Conservation (phyloP, 148 eudicot genomes). For the Nepenthes gracilis region DNA sequence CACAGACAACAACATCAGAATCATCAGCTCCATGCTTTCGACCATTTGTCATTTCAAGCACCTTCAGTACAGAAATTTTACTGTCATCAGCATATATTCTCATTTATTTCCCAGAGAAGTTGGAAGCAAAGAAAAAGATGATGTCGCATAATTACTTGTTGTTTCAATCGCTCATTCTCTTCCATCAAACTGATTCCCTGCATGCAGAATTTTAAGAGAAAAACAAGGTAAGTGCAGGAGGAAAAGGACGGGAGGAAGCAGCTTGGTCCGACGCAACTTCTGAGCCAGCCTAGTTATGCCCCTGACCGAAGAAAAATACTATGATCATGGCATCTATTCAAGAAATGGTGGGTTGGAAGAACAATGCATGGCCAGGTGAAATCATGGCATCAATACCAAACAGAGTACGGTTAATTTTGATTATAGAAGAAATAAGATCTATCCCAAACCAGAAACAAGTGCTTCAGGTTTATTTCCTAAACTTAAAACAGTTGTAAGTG, state of each 20-base stretch:
- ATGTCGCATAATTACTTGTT: slow-evolving; percentile 34
- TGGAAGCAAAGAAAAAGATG: neutral
- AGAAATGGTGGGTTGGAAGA: too few relatives aligned
- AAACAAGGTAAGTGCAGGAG: neutral
- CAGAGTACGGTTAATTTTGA: too few relatives aligned
- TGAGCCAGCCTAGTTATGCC: neutral
- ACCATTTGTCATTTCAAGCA: slow-evolving; percentile 28
- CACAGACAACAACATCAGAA: slow-evolving; percentile 28
- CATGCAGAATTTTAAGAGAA: slow-evolving; percentile 5
- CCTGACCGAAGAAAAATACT: too few relatives aligned
- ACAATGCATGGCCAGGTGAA: too few relatives aligned
- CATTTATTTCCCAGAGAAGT: neutral
- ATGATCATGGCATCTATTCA: too few relatives aligned
- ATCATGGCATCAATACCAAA: too few relatives aligned
- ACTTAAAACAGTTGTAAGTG: too few relatives aligned
- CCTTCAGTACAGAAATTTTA: slow-evolving; percentile 17
- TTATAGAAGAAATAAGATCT: too few relatives aligned
- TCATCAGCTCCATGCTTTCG: slow-evolving; percentile 15
- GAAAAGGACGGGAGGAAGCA: neutral
- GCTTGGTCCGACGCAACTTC: neutral
- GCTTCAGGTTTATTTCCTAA: too few relatives aligned
- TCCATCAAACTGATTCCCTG: slow-evolving; percentile 64
- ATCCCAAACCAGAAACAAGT: too few relatives aligned
- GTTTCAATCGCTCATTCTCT: slow-evolving; percentile 61
- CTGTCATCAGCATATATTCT: neutral